Percentiles rank a stretch among this genome's conserved stretches.
Conservation (phyloP, 2,329 filamentous ascomycete species). For the Aspergillus sp. region DNA sequence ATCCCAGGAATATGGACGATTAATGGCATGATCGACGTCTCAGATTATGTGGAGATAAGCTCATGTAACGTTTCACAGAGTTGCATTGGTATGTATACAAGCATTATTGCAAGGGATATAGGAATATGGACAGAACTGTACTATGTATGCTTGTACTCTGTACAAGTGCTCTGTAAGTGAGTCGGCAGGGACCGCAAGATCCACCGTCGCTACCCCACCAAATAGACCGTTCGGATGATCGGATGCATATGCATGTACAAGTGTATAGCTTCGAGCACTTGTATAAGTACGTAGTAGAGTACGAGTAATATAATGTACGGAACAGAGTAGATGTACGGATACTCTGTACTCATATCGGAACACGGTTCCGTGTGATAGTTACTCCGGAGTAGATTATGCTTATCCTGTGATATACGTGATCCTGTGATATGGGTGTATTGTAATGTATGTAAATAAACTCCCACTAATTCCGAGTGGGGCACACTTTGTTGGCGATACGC, state of each 20-base stretch:
- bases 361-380: no score
- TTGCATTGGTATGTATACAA: conserved; percentile 10
- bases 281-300: no score
- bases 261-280: conserved; percentile 1
- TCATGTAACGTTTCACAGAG: conserved; percentile 30
- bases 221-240: not conserved
- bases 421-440: no score
- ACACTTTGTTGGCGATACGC: conserved; percentile 29
- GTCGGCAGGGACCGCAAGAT: no score
- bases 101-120: not conserved
- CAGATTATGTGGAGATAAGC: conserved; percentile 34
- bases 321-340: no score
- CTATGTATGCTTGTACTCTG: no score
- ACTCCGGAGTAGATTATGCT: no score
- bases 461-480: conserved; percentile 16
- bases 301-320: no score
- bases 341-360: no score
- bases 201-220: not conserved
- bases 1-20: conserved; percentile 5
- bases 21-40: conserved; percentile 15
- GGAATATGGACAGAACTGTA: no score
- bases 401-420: no score
- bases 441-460: conserved; percentile 2
- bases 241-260: not conserved
- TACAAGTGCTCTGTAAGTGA: no score